These are phyloP conservation scores for Hamigera avellanea DNA, from an alignment of 495 filamentous ascomycete species.

Conservation along the genomic window DNA sequence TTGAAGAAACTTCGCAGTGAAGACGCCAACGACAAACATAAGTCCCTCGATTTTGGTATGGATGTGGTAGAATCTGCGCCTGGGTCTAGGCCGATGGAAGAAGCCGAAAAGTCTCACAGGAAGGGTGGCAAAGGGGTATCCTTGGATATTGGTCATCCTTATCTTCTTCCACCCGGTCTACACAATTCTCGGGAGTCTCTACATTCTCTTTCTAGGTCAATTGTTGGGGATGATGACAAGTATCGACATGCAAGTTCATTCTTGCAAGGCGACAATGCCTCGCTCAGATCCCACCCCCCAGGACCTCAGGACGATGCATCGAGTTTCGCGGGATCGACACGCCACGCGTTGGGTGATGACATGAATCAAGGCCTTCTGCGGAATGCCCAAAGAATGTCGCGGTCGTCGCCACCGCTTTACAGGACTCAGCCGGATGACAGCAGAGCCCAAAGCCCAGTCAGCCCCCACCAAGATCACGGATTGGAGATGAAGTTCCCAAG, in stretches of 20 bases:
- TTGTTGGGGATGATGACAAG: slow-evolving; percentile 63
- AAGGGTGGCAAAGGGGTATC: slow-evolving; percentile 58
- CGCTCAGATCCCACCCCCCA: slow-evolving; percentile 40
- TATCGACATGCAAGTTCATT: slow-evolving; percentile 64
- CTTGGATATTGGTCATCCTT: slow-evolving; percentile 64
- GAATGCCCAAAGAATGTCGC: slow-evolving; percentile 55
- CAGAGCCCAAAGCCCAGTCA: slow-evolving; percentile 6
- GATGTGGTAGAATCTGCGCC: slow-evolving; percentile 31
- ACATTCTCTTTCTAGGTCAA: slow-evolving; percentile 66
- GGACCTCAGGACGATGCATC: slow-evolving; percentile 47
- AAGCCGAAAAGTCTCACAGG: slow-evolving; percentile 37
- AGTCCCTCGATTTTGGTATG: slow-evolving; percentile 88
- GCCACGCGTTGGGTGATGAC: slow-evolving; percentile 34
- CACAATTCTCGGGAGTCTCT: slow-evolving; percentile 75
- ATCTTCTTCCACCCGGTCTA: slow-evolving; percentile 74
- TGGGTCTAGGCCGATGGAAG: slow-evolving; percentile 29
- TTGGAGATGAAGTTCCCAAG: slow-evolving; percentile 13
- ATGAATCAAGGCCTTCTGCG: slow-evolving; percentile 48
- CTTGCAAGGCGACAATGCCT: slow-evolving; percentile 43
- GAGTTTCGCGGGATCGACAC: slow-evolving; percentile 45
- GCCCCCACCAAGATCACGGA: slow-evolving; percentile 4
- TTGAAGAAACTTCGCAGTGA: slow-evolving; percentile 61
- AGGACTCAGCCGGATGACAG: slow-evolving; percentile 12
- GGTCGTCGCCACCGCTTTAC: slow-evolving; percentile 43
- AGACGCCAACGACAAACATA: slow-evolving; percentile 79